A percentile compares a stretch with the other conserved stretches of the same genome.
phyloP scores from a whole-genome alignment of 345 rosid species.

The Brassica carinata region DNA sequence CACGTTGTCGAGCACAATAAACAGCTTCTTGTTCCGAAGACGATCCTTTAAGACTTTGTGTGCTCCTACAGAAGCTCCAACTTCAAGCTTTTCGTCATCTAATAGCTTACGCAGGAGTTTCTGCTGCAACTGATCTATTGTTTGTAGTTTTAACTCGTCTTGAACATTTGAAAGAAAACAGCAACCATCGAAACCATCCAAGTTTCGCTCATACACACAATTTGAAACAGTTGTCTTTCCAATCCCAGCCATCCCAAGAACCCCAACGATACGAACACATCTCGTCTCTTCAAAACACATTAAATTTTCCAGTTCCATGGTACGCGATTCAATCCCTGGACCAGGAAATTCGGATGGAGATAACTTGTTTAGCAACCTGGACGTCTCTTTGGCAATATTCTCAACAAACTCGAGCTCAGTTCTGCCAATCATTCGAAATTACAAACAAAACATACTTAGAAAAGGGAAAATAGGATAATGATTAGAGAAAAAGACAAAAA shows the following conservation, averaged over 20 bases:
- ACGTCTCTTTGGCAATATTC: slow-evolving; percentile 26
- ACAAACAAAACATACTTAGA: too few relatives aligned
- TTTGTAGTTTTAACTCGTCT: not conserved
- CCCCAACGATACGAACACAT: slow-evolving; percentile 14
- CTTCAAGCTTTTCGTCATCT: not conserved
- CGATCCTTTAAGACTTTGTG: not conserved
- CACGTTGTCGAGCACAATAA: slow-evolving; percentile 23
- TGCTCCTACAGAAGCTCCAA: not conserved
- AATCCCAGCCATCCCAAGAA: slow-evolving; percentile 41
- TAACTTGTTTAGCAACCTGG: slow-evolving; percentile 12
- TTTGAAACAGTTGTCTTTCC: slow-evolving; percentile 24
- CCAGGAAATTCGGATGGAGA: slow-evolving; percentile 21
- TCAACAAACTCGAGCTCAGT: slow-evolving; percentile 26
- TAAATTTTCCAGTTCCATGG: not conserved
- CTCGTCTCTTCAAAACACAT: not conserved
- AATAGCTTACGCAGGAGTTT: not conserved
- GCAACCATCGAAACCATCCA: not conserved
- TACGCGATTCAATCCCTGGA: slow-evolving; percentile 17
- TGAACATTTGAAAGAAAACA: not conserved
- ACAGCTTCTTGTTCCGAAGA: not conserved
- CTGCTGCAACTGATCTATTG: not conserved
- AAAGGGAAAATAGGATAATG: too few relatives aligned
- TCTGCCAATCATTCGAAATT: slow-evolving; percentile 9
- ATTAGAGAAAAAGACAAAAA: too few relatives aligned
- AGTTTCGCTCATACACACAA: not conserved